These are phyloP conservation scores for Salix suchowensis DNA, from an alignment of 345 rosid genomes.

Conservation along the genomic window DNA sequence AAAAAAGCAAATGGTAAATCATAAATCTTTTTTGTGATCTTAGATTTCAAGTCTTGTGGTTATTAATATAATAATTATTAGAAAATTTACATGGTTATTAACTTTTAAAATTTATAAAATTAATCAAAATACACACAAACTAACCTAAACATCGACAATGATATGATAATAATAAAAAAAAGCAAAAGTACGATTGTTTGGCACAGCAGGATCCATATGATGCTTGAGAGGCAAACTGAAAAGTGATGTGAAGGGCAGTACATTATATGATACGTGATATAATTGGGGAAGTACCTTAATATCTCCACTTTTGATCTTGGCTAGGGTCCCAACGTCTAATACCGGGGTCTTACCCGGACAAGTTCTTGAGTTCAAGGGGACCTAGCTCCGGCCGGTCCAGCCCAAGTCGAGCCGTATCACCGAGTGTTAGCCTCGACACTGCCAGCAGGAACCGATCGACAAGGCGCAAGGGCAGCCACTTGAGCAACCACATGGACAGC, in stretches of 20 bases:
- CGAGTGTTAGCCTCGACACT: conserved; percentile 56
- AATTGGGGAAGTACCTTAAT: conserved; percentile 50
- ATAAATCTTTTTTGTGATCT: too few species aligned
- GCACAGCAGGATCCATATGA: conserved; percentile 19
- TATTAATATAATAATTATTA: too few species aligned
- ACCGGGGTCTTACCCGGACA: conserved; percentile 86
- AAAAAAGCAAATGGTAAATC: not conserved
- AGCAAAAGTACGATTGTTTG: conserved; percentile 1
- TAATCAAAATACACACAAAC: fast-evolving
- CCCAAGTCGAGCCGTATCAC: conserved; percentile 61
- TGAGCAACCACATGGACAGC: conserved; percentile 64
- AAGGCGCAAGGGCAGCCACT: conserved; percentile 67
- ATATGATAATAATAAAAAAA: too few species aligned
- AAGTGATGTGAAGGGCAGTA: not conserved
- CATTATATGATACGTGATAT: not conserved
- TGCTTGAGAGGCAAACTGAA: not conserved
- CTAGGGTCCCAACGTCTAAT: conserved; percentile 73
- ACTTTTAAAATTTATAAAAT: too few species aligned
- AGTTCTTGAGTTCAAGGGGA: conserved; percentile 65
- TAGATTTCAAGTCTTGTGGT: too few species aligned
- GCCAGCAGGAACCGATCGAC: conserved; percentile 63
- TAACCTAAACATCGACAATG: fast-evolving
- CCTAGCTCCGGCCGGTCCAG: conserved; percentile 67
- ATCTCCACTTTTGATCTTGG: conserved; percentile 65
- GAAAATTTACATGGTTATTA: too few species aligned